Evolutionary conservation across 345 rosid species (phyloP).

Genomic region (Cardamine chenopodiifolia): DNA sequence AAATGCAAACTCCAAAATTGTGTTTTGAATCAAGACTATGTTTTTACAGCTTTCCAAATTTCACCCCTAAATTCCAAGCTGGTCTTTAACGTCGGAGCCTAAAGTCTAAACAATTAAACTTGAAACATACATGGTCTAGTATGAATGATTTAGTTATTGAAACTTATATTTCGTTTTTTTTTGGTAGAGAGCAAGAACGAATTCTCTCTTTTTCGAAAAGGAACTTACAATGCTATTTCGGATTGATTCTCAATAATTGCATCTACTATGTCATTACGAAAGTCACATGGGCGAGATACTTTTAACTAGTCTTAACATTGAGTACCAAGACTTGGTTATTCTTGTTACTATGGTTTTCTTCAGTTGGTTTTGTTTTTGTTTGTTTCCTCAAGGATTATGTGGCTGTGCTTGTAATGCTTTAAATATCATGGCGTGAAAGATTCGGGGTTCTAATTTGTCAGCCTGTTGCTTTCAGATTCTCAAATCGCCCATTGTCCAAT

Average conservation of each 20-base stretch:
- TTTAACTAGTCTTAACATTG: constrained; percentile 3
- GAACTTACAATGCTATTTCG: constrained; percentile 6
- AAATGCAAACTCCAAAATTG: background rate
- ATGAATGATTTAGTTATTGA: background rate
- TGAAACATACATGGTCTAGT: background rate
- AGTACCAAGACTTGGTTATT: constrained; percentile 1
- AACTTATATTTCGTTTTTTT: background rate
- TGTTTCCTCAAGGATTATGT: constrained; percentile 11
- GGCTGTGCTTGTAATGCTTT: constrained; percentile 34
- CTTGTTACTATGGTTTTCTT: constrained; percentile 4
- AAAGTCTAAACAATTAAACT: too few relatives aligned
- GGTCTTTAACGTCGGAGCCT: background rate
- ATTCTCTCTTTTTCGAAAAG: constrained; percentile 4
- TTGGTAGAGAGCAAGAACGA: background rate
- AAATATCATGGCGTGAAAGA: constrained; percentile 27
- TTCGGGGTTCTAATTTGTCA: constrained; percentile 27
- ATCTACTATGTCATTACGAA: constrained; percentile 12
- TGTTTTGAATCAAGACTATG: too few relatives aligned
- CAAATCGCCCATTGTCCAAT: constrained; percentile 36
- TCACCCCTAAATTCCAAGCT: background rate
- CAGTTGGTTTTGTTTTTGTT: constrained; percentile 8
- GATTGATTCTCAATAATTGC: constrained; percentile 31
- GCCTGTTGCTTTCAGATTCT: constrained; percentile 39
- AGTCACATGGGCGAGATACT: constrained; percentile 14
- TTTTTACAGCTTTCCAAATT: too few relatives aligned